These are phyloP conservation scores for Pseudozyma sp. DNA, from an alignment of 1,284 basidiomycete genomes.

Conservation along the genomic window DNA sequence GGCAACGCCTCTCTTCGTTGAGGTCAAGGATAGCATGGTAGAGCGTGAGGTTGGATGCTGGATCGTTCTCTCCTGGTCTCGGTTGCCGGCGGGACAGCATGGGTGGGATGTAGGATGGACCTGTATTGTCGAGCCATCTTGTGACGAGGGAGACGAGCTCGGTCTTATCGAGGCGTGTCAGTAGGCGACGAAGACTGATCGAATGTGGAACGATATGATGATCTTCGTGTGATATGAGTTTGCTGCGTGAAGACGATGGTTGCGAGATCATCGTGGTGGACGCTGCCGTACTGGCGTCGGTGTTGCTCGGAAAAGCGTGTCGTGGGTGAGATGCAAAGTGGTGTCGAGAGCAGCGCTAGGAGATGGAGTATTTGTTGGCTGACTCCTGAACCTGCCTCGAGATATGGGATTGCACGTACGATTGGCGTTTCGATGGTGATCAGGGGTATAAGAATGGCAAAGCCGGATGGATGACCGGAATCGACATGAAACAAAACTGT, in stretches of 20 bases:
- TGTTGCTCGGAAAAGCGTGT: background rate
- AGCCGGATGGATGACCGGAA: background rate
- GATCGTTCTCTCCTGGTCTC: slow-evolving; percentile 26
- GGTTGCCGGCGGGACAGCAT: slow-evolving; percentile 46
- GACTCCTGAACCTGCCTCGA: too few species aligned
- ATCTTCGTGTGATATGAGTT: slow-evolving; percentile 36
- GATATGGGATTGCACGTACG: background rate
- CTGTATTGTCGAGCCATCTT: slow-evolving; percentile 38
- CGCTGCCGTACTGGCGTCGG: background rate
- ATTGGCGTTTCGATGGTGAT: background rate
- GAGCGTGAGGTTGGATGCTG: slow-evolving; percentile 34
- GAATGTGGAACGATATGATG: slow-evolving; percentile 39
- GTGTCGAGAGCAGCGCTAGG: background rate
- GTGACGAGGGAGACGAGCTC: slow-evolving; percentile 37
- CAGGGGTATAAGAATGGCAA: background rate
- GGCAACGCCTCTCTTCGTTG: slow-evolving; percentile 47
- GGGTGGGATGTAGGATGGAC: slow-evolving; percentile 39
- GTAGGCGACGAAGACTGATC: slow-evolving; percentile 34
- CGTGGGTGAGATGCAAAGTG: background rate
- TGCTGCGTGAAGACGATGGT: slow-evolving; percentile 42
- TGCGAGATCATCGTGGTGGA: slow-evolving; percentile 36
- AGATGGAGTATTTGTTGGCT: too few species aligned
- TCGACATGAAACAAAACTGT: slow-evolving; percentile 5
- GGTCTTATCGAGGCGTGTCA: slow-evolving; percentile 43
- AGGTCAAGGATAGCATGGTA: slow-evolving; percentile 48